Evolutionary conservation across 495 filamentous ascomycete species (phyloP).

Genomic region (Wilcoxina mikolae): DNA sequence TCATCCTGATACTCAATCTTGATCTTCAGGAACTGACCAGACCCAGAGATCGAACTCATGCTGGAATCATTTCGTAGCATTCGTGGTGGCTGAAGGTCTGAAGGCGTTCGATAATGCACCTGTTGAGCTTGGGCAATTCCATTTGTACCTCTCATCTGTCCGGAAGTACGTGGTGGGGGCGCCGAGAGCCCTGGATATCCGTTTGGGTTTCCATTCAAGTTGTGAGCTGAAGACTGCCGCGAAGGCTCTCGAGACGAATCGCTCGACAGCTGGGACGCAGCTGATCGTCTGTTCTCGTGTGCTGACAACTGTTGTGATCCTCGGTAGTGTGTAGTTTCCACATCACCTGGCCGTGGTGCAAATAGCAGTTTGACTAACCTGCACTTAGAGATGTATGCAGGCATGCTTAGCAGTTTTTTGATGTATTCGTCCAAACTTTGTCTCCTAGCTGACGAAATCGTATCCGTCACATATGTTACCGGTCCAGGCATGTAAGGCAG

Average conservation of each 20-base stretch:
- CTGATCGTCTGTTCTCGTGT: conserved; percentile 30
- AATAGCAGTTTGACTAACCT: conserved; percentile 79
- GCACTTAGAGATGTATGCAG: conserved; percentile 67
- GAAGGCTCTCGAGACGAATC: conserved; percentile 42
- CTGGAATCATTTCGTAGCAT: conserved; percentile 62
- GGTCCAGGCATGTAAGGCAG: conserved; percentile 98
- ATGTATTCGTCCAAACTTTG: conserved; percentile 90
- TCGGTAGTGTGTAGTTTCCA: conserved; percentile 52
- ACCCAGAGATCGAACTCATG: conserved; percentile 40
- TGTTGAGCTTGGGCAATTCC: conserved; percentile 30
- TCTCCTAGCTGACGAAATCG: conserved; percentile 82
- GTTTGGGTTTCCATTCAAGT: conserved; percentile 43
- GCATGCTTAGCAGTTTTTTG: conserved; percentile 71
- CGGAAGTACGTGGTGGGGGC: conserved; percentile 41
- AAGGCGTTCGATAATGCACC: conserved; percentile 33
- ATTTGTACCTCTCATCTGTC: conserved; percentile 44
- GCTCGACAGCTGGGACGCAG: conserved; percentile 37
- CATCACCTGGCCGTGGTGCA: conserved; percentile 75
- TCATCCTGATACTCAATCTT: conserved; percentile 89
- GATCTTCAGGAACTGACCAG: conserved; percentile 56
- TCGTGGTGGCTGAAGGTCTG: conserved; percentile 28
- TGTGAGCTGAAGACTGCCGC: conserved; percentile 58
- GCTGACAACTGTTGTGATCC: conserved; percentile 58
- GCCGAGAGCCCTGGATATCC: conserved; percentile 41
- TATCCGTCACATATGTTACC: conserved; percentile 93